phyloP scores from a whole-genome alignment of 1,139 yeast genomes.

The Lodderomyces beijingensis region DNA sequence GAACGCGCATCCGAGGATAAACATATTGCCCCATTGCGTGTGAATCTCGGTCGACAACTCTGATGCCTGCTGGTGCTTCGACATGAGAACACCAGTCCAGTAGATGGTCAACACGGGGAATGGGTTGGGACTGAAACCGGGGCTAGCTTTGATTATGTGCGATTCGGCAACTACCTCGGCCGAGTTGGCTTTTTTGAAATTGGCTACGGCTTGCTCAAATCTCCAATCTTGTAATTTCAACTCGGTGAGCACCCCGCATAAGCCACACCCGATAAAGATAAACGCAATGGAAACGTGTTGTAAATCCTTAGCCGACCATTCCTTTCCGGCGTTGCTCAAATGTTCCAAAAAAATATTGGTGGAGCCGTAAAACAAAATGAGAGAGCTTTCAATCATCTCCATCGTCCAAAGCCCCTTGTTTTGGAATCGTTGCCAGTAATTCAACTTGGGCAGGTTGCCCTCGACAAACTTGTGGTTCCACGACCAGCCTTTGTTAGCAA shows the following conservation, averaged over 20 bases:
- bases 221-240: slow-evolving; percentile 49
- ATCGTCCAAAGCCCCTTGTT: slow-evolving; percentile 64
- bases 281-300: slow-evolving; percentile 96
- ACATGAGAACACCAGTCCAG: slow-evolving; percentile 97
- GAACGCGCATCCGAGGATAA: slow-evolving; percentile 73
- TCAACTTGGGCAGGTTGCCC: slow-evolving; percentile 3
- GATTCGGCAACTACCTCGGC: slow-evolving; percentile 4
- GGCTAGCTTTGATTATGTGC: slow-evolving; percentile 40
- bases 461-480: slow-evolving; percentile 66
- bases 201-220: slow-evolving; percentile 30
- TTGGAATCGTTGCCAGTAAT: slow-evolving; percentile 29
- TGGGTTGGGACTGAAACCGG: slow-evolving; percentile 84
- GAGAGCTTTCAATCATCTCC: slow-evolving; percentile 78
- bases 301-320: slow-evolving; percentile 87
- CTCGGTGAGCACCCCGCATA: slow-evolving; percentile 85
- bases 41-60: slow-evolving; percentile 74
- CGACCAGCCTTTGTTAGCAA: slow-evolving; percentile 74
- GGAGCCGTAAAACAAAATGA: slow-evolving; percentile 81
- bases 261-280: slow-evolving; percentile 87
- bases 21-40: slow-evolving; percentile 84
- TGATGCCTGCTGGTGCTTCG: slow-evolving; percentile 86
- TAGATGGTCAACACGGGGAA: slow-evolving; percentile 89
- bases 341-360: slow-evolving; percentile 90
- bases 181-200: slow-evolving; percentile 13
- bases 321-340: slow-evolving; percentile 66